phyloP scores from a whole-genome alignment of 768 basidiomycete genomes.

The Melanogaster broomeanus region DNA sequence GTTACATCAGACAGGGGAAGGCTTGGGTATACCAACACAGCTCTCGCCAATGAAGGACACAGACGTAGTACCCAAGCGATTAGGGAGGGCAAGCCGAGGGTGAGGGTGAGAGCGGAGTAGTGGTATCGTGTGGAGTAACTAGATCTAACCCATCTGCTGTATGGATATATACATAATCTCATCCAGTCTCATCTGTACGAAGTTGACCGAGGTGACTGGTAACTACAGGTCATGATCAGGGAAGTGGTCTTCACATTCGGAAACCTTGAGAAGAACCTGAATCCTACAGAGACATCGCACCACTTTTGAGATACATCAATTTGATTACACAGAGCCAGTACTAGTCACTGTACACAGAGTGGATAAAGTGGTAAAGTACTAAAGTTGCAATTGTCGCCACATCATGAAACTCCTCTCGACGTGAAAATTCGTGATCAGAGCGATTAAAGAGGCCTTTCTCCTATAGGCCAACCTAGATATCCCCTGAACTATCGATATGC shows the following conservation, averaged over 20 bases:
- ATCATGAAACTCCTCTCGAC: conserved; percentile 87
- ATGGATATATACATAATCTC: no score
- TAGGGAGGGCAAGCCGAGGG: conserved; percentile 29
- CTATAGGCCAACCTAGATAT: conserved; percentile 49
- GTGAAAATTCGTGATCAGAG: conserved; percentile 71
- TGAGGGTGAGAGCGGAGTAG: conserved; percentile 1
- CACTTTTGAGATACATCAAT: no score
- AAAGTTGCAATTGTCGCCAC: conserved; percentile 54
- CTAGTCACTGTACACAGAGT: neutral
- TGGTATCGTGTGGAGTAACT: neutral
- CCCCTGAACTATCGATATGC: conserved; percentile 53
- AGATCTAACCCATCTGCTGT: no score
- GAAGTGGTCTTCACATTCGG: no score
- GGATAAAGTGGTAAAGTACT: neutral
- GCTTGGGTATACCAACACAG: conserved; percentile 62
- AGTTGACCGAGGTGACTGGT: no score
- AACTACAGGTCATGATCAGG: no score
- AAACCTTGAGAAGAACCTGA: no score
- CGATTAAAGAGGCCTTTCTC: conserved; percentile 74
- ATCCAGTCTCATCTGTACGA: no score
- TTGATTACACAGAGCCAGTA: no score
- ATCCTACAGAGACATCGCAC: no score
- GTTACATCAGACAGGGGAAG: conserved; percentile 34
- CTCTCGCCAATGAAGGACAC: conserved; percentile 68
- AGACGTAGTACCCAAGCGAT: conserved; percentile 49